phyloP scores from a whole-genome alignment of 495 filamentous ascomycete genomes.

The Hypoxylon lenormandii region DNA sequence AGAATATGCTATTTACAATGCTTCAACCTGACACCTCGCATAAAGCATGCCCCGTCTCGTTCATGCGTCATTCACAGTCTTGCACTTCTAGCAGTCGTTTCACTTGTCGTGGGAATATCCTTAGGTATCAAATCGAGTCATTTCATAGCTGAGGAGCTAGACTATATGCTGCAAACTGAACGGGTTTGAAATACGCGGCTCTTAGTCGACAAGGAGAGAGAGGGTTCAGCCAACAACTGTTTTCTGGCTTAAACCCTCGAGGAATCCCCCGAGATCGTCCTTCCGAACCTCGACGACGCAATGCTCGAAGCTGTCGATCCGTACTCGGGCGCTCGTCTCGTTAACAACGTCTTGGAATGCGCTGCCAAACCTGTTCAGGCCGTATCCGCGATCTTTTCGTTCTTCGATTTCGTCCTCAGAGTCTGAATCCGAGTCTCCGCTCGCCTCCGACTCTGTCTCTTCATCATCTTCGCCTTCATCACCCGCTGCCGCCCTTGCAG shows the following conservation, averaged over 20 bases:
- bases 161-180: not conserved
- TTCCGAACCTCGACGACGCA: constrained; percentile 96
- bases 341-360: constrained; percentile 95
- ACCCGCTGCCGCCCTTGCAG: constrained; percentile 58
- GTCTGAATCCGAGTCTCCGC: constrained; percentile 70
- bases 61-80: constrained; percentile 36
- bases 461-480: constrained; percentile 67
- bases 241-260: constrained; percentile 92
- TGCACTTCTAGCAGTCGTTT: constrained; percentile 24
- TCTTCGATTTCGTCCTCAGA: constrained; percentile 71
- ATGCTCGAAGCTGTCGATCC: constrained; percentile 97
- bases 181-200: not conserved
- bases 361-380: constrained; percentile 88
- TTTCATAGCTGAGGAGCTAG: constrained; percentile 18
- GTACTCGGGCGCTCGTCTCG: constrained; percentile 87
- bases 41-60: constrained; percentile 15
- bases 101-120: constrained; percentile 20
- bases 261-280: constrained; percentile 90
- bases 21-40: constrained; percentile 27
- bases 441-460: constrained; percentile 68
- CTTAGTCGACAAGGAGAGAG: not conserved
- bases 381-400: constrained; percentile 69
- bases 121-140: constrained; percentile 5
- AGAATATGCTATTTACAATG: constrained; percentile 30
- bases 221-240: constrained; percentile 79